A percentile compares a stretch with the other conserved stretches of the same genome.
phyloP scores from a whole-genome alignment of 2,329 filamentous ascomycete species.

The Fusarium musae region DNA sequence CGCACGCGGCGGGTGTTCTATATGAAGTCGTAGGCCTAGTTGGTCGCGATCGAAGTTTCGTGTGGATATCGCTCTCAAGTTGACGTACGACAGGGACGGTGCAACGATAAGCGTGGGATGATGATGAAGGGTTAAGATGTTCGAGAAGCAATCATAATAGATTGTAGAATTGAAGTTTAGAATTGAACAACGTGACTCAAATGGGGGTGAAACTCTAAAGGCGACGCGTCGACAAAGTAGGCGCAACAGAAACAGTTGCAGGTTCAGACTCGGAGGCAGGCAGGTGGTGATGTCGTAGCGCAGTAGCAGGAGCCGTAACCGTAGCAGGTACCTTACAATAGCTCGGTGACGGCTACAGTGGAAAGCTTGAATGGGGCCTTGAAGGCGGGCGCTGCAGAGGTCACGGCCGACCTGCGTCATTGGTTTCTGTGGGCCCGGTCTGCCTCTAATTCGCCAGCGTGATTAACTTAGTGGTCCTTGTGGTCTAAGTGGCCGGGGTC shows the following conservation, averaged over 20 bases:
- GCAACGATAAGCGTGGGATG: constrained; percentile 22
- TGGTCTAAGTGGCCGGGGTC: constrained; percentile 8
- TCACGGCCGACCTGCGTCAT: constrained; percentile 42
- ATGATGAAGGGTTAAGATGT: constrained; percentile 12
- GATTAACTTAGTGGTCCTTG: constrained; percentile 19
- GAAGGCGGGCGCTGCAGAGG: constrained; percentile 18
- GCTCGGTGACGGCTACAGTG: constrained; percentile 31
- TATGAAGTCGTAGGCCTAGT: constrained; percentile 27
- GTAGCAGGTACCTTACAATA: not conserved
- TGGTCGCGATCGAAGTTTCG: constrained; percentile 18
- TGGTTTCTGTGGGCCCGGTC: constrained; percentile 3
- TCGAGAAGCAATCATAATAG: constrained; percentile 27
- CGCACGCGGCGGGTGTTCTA: constrained; percentile 32
- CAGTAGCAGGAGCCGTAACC: not conserved
- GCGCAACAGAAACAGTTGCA: constrained; percentile 25
- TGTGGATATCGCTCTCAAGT: constrained; percentile 24
- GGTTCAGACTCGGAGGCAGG: constrained; percentile 17
- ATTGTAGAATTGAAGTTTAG: constrained; percentile 6
- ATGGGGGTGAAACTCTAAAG: constrained; percentile 21
- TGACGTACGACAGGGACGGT: constrained; percentile 12
- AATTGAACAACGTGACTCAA: not conserved
- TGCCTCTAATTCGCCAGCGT: constrained; percentile 27
- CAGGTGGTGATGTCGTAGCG: constrained; percentile 33
- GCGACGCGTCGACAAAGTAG: constrained; percentile 22
- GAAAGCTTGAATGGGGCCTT: constrained; percentile 16